Evolutionary conservation across 441 rosid genomes (phyloP).

Genomic region (Mallotus japonicus): DNA sequence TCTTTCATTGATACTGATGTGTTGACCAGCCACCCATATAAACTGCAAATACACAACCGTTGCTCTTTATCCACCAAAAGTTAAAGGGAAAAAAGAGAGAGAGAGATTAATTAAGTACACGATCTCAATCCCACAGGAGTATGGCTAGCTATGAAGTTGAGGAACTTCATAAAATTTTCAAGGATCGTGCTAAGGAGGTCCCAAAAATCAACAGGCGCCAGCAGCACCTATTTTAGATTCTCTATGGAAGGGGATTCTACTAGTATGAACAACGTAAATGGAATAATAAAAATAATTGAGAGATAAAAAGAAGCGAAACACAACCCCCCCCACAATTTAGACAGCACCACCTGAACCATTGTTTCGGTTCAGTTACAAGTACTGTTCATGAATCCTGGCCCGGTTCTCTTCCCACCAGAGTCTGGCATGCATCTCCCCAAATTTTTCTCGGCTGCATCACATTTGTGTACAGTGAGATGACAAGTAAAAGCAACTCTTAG

Average conservation of each 20-base stretch:
- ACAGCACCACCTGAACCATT: constrained; percentile 14
- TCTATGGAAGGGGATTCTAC: constrained; percentile 29
- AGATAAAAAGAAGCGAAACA: constrained; percentile 10
- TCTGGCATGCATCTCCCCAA: constrained; percentile 96
- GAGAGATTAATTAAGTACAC: constrained; percentile 20
- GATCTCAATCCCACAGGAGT: constrained; percentile 24
- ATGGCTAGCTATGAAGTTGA: constrained; percentile 14
- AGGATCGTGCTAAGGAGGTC: constrained; percentile 17
- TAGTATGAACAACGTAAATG: constrained; percentile 19
- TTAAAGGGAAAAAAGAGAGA: not conserved
- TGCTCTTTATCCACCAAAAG: constrained; percentile 33
- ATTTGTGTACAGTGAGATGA: not conserved
- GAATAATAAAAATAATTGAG: not conserved
- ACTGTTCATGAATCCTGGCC: constrained; percentile 84
- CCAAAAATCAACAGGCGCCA: constrained; percentile 26
- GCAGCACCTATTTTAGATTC: constrained; percentile 35
- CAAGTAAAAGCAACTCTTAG: not conserved
- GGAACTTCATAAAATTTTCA: constrained; percentile 12
- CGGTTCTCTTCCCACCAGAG: constrained; percentile 99
- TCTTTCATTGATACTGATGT: constrained; percentile 31
- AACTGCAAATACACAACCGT: constrained; percentile 32
- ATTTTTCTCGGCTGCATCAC: constrained; percentile 81
- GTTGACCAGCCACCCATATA: constrained; percentile 25
- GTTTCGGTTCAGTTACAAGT: constrained; percentile 39
- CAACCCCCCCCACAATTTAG: constrained; percentile 29